Percentiles rank a stretch among this genome's conserved stretches.
Conservation (phyloP, 495 filamentous ascomycete species). For the Aspergillus steynii region DNA sequence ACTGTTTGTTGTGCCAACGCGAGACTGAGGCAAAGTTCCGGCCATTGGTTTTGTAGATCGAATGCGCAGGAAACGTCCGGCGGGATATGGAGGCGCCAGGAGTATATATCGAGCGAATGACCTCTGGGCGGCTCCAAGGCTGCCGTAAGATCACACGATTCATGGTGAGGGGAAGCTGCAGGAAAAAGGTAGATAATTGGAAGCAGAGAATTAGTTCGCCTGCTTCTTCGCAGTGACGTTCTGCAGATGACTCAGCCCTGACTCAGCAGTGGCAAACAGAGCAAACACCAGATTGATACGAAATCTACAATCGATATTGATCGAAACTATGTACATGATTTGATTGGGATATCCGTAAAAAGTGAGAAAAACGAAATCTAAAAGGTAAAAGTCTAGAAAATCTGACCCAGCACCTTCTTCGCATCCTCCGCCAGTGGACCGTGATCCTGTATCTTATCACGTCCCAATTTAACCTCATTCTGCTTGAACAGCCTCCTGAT, state of each 20-base stretch:
- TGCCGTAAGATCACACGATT: constrained; percentile 30
- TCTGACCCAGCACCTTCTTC: constrained; percentile 76
- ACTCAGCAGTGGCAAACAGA: background rate
- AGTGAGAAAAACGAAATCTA: constrained; percentile 7
- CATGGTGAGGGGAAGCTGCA: constrained; percentile 21
- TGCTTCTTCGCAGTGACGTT: background rate
- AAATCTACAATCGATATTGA: background rate
- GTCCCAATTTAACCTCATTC: constrained; percentile 13
- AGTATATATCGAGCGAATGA: constrained; percentile 29
- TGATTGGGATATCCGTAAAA: constrained; percentile 14
- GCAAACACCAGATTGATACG: background rate
- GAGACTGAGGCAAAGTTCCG: constrained; percentile 29
- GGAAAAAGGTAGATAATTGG: background rate
- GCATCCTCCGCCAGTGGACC: constrained; percentile 63
- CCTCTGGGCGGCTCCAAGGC: constrained; percentile 29
- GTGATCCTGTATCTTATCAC: constrained; percentile 42
- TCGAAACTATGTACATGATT: background rate
- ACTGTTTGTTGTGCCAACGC: constrained; percentile 6
- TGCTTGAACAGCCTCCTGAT: constrained; percentile 10
- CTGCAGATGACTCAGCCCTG: background rate
- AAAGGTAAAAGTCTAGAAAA: constrained; percentile 51
- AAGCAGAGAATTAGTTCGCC: background rate
- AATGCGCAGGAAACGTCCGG: constrained; percentile 16
- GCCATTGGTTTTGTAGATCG: constrained; percentile 18
- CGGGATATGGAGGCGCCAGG: constrained; percentile 22